These are phyloP conservation scores for Xylariales sp. DNA, from an alignment of 2,329 filamentous ascomycete species.

Conservation along the genomic window DNA sequence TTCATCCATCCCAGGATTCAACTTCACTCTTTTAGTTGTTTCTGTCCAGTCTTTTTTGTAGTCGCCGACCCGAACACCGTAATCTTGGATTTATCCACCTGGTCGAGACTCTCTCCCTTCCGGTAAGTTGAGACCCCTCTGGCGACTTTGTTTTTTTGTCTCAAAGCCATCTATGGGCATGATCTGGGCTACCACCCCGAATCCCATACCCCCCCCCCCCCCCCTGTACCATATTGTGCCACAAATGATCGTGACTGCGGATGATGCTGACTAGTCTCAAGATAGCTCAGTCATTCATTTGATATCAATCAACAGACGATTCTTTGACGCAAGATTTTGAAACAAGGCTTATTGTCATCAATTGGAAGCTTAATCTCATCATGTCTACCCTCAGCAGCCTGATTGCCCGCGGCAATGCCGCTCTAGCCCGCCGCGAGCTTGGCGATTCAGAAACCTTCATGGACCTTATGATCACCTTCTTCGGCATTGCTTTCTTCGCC, in stretches of 20 bases:
- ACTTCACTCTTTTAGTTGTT: constrained; percentile 43
- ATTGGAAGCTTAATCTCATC: constrained; percentile 15
- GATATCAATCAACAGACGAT: constrained; percentile 11
- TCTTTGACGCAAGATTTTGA: constrained; percentile 18
- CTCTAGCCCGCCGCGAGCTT: constrained; percentile 44
- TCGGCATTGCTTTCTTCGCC: constrained; percentile 71
- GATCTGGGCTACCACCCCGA: too few relatives aligned
- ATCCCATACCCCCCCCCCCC: too few relatives aligned
- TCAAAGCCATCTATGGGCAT: too few relatives aligned
- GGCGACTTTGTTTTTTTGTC: not conserved
- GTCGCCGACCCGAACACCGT: constrained; percentile 14
- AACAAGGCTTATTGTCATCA: constrained; percentile 14
- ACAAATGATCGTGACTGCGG: too few relatives aligned
- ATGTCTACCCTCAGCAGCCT: constrained; percentile 30
- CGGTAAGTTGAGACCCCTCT: constrained; percentile 15
- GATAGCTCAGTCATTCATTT: constrained; percentile 13
- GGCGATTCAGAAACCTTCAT: constrained; percentile 56
- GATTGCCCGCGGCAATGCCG: constrained; percentile 32
- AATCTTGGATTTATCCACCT: constrained; percentile 25
- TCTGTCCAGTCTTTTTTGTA: constrained; percentile 41
- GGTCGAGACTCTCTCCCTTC: constrained; percentile 24
- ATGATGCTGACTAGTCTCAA: too few relatives aligned
- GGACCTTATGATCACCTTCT: constrained; percentile 72
- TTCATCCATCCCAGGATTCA: constrained; percentile 34
- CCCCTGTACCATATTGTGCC: too few relatives aligned